phyloP scores from a whole-genome alignment of 495 filamentous ascomycete species.

The Echria macrotheca region DNA sequence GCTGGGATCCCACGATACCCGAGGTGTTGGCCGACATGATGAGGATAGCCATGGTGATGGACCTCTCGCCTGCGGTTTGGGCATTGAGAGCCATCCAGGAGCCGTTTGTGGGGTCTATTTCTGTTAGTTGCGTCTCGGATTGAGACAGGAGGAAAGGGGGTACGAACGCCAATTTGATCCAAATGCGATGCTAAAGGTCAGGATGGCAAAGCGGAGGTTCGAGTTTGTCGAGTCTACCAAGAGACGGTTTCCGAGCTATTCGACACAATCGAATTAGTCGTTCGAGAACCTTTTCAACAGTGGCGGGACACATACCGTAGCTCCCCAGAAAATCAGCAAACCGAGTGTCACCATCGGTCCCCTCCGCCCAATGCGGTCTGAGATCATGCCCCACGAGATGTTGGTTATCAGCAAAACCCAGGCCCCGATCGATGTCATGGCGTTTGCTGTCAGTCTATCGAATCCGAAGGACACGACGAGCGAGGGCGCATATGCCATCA shows the following conservation, averaged over 20 bases:
- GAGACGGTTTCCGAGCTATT: constrained; percentile 26
- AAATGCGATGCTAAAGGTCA: constrained; percentile 44
- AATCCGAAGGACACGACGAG: constrained; percentile 43
- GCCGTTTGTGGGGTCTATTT: constrained; percentile 30
- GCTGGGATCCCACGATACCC: constrained; percentile 49
- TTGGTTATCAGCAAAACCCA: constrained; percentile 36
- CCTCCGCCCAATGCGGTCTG: constrained; percentile 21
- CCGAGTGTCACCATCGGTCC: constrained; percentile 22
- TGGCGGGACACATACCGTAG: constrained; percentile 15
- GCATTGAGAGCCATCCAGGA: constrained; percentile 37
- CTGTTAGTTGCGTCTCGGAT: background rate
- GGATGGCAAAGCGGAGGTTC: constrained; percentile 36
- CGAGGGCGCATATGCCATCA: constrained; percentile 39
- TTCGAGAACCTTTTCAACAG: background rate
- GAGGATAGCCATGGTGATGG: constrained; percentile 40
- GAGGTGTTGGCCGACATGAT: constrained; percentile 52
- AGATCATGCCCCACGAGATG: constrained; percentile 37
- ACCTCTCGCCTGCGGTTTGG: constrained; percentile 28
- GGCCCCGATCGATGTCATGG: constrained; percentile 42
- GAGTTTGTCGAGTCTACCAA: constrained; percentile 42
- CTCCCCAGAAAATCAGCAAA: constrained; percentile 18
- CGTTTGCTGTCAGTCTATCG: constrained; percentile 45
- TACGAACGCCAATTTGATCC: constrained; percentile 47
- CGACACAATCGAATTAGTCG: too few species aligned
- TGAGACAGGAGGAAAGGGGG: constrained; percentile 7